phyloP scores from a whole-genome alignment of 805 yeast species.

The Pichia occidentalis region DNA sequence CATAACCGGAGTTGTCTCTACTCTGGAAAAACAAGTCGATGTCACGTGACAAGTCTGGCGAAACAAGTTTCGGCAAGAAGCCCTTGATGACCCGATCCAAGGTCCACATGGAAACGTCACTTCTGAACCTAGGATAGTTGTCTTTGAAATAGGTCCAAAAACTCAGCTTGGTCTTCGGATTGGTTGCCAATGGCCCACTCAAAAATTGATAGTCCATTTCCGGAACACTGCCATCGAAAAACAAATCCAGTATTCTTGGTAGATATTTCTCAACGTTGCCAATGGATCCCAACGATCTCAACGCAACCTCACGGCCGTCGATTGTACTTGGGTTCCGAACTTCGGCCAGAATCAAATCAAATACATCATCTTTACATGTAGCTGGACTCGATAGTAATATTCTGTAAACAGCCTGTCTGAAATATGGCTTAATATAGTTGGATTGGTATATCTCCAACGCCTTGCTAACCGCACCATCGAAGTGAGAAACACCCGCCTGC shows the following conservation, averaged over 20 bases:
- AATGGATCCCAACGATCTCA: slow-evolving; percentile 47
- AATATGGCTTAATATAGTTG: slow-evolving; percentile 31
- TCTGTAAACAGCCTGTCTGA: slow-evolving; percentile 37
- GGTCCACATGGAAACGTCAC: slow-evolving; percentile 33
- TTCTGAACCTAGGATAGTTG: slow-evolving; percentile 41
- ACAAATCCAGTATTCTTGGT: slow-evolving; percentile 32
- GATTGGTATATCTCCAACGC: slow-evolving; percentile 12
- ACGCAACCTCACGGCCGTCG: slow-evolving; percentile 53
- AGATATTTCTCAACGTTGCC: slow-evolving; percentile 31
- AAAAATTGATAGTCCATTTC: slow-evolving; percentile 56
- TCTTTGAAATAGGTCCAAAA: slow-evolving; percentile 46
- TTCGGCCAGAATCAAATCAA: slow-evolving; percentile 40
- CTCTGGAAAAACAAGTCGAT: slow-evolving; percentile 38
- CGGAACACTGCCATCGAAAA: slow-evolving; percentile 41
- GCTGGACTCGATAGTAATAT: slow-evolving; percentile 36
- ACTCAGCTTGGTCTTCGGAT: slow-evolving; percentile 35
- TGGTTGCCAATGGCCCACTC: slow-evolving; percentile 40
- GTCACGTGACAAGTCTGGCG: slow-evolving; percentile 31
- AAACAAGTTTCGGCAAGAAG: slow-evolving; percentile 31
- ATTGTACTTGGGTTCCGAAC: slow-evolving; percentile 44
- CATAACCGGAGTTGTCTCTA: slow-evolving; percentile 48
- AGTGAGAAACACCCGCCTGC: slow-evolving; percentile 34
- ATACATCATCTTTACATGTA: slow-evolving; percentile 29
- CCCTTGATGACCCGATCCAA: slow-evolving; percentile 31
- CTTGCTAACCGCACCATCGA: slow-evolving; percentile 31